Base-by-base conservation (phyloP, 768 basidiomycete species). In the Brasilioporus rufonigricans region DNA sequence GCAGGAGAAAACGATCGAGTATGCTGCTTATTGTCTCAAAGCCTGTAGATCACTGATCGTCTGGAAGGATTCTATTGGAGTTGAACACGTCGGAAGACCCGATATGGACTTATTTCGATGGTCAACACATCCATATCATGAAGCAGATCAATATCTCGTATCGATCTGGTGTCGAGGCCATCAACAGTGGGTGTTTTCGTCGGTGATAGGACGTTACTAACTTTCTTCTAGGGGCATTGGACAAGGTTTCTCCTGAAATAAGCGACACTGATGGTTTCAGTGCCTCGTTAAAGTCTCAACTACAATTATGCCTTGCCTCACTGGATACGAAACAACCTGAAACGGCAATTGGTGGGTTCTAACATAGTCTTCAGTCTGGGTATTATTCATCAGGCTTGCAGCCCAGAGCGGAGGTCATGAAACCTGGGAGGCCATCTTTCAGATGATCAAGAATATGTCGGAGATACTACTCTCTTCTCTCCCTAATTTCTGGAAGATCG, bases 1-100 rank as follows among this genome's bases (percentile, higher is more conserved):
- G 60, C 93, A 97, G 56, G 95, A 98, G 74, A 93, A 91, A 76
- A 97, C 91, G 2, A 89, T 99, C 51, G 95, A 98, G 97, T 93
- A 64, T 62, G 86, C 73, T 1, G 7, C 26, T 47, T 18, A 21
- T 41, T 19, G 53, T 40, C 48, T 27, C 26, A 7, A 39, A 36
- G 14, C 46, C 32, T 12, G n/a, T 48, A 38, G n/a, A 45, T 35
- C 31, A 32, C 53, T 69, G 43, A 63, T 47, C 57, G 23, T 41
- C 16, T 0, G 35, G 0, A 60, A 98, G 96, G 64, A 88, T 98
- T 46, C 73, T 98, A 31, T 75, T 94, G 47, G 96, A 99, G 59
- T 73, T 99, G 53, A 91, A 89, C 62, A 78, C 84, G 2, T 78
- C 84, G 12, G 93, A 96, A 54, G 96, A 99, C 65, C 92, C 95